Evolutionary conservation across 768 basidiomycete genomes (phyloP).

Genomic region (Suillus hirtellus): DNA sequence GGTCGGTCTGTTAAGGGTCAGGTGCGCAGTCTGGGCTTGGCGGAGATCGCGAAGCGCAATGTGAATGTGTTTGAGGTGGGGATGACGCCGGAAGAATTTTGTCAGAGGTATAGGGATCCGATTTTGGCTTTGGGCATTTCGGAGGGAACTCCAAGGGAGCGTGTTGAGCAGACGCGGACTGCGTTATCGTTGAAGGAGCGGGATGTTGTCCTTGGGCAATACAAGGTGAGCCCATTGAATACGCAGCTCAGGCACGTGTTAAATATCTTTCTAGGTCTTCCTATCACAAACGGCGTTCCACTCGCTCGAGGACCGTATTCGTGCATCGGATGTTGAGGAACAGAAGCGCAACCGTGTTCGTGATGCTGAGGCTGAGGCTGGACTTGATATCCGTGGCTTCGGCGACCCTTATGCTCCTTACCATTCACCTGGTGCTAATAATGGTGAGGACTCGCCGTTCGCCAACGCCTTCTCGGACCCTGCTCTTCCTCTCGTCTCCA

Average conservation of each 20-base stretch:
- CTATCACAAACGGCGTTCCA: slow-evolving; percentile 86
- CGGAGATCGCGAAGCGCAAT: slow-evolving; percentile 72
- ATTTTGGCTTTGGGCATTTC: slow-evolving; percentile 54
- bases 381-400: slow-evolving; percentile 54
- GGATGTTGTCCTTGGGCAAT: slow-evolving; percentile 80
- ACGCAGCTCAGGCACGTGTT: slow-evolving; percentile 11
- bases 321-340: slow-evolving; percentile 83
- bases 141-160: slow-evolving; percentile 62
- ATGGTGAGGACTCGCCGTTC: slow-evolving; percentile 37
- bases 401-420: slow-evolving; percentile 83
- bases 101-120: slow-evolving; percentile 75
- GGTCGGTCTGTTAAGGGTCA: slow-evolving; percentile 91
- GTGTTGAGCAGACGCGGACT: slow-evolving; percentile 57
- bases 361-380: slow-evolving; percentile 73
- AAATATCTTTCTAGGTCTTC: slow-evolving; percentile 65
- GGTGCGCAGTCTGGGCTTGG: slow-evolving; percentile 76
- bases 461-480: slow-evolving; percentile 54
- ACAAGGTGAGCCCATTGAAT: slow-evolving; percentile 57
- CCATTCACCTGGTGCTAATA: slow-evolving; percentile 46
- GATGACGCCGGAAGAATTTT: slow-evolving; percentile 86
- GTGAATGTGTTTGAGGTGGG: slow-evolving; percentile 76
- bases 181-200: slow-evolving; percentile 59
- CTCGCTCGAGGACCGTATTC: slow-evolving; percentile 81
- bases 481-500: slow-evolving; percentile 78
- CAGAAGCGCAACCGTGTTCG: slow-evolving; percentile 77